Evolutionary conservation across 2,329 filamentous ascomycete species (phyloP).

Genomic region (Grosmannia huntii): DNA sequence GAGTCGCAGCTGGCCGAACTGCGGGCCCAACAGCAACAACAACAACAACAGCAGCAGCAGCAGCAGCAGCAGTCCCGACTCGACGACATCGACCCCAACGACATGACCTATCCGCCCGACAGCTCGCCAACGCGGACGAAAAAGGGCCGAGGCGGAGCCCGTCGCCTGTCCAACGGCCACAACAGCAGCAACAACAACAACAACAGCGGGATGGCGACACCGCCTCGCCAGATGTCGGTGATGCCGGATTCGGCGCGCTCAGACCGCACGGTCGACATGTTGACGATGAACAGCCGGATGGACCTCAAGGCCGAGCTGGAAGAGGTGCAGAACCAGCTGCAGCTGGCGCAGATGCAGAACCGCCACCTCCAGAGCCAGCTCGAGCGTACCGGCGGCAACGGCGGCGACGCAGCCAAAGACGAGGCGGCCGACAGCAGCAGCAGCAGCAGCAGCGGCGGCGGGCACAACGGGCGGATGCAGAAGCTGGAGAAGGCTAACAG

Average conservation of each 20-base stretch:
- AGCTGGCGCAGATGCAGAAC: constrained; percentile 91
- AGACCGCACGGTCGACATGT: constrained; percentile 71
- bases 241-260: constrained; percentile 66
- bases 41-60: constrained; percentile 34
- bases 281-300: constrained; percentile 77
- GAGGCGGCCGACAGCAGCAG: not conserved
- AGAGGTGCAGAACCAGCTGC: constrained; percentile 84
- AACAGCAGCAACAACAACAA: not conserved
- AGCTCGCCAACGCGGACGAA: constrained; percentile 58
- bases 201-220: constrained; percentile 37
- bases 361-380: constrained; percentile 82
- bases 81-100: constrained; percentile 79
- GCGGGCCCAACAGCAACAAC: constrained; percentile 41
- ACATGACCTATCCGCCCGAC: constrained; percentile 47
- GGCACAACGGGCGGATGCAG: constrained; percentile 48
- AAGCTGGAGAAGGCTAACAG: constrained; percentile 89
- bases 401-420: not conserved
- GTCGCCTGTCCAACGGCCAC: constrained; percentile 53
- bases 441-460: not conserved
- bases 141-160: constrained; percentile 31
- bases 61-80: constrained; percentile 51
- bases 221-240: constrained; percentile 49
- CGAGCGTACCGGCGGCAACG: constrained; percentile 40
- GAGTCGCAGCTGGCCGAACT: constrained; percentile 73
- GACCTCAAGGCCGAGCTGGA: constrained; percentile 85